A percentile compares a stretch with the other conserved stretches of the same genome.
phyloP scores from a whole-genome alignment of 1,139 yeast genomes.

The Casaregolazyma suthepensis region DNA sequence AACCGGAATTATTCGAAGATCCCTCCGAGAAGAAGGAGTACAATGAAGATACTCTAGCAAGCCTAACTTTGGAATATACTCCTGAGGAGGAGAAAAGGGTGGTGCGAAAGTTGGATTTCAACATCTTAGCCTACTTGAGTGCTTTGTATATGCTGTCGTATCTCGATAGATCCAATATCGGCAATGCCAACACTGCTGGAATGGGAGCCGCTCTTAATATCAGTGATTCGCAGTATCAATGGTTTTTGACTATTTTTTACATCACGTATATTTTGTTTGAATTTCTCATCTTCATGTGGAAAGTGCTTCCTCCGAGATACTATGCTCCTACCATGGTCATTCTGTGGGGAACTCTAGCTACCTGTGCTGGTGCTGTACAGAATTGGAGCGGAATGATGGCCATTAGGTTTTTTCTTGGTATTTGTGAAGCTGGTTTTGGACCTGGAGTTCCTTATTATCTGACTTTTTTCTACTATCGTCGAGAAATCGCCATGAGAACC shows the following conservation, averaged over 20 bases:
- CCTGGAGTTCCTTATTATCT: conserved; percentile 31
- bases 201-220: conserved; percentile 42
- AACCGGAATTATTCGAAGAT: conserved; percentile 3
- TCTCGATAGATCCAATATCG: conserved; percentile 57
- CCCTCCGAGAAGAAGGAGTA: conserved; percentile 1
- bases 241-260: conserved; percentile 25
- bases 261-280: conserved; percentile 29
- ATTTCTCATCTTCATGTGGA: conserved; percentile 20
- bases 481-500: conserved; percentile 41
- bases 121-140: conserved; percentile 31
- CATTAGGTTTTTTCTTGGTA: conserved; percentile 25
- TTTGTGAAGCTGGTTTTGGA: conserved; percentile 29
- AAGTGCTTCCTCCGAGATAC: conserved; percentile 21
- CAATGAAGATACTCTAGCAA: not conserved
- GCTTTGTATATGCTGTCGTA: conserved; percentile 47
- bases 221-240: conserved; percentile 37
- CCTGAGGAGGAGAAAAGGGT: conserved; percentile 18
- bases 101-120: conserved; percentile 17
- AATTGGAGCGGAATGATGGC: conserved; percentile 24
- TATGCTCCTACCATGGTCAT: conserved; percentile 26
- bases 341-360: conserved; percentile 27
- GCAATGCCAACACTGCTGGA: conserved; percentile 57
- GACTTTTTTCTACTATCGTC: conserved; percentile 28
- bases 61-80: conserved; percentile 15
- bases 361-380: conserved; percentile 22